Conservation (phyloP, 83 land plant species). For the Diphasiastrum complanatum region DNA sequence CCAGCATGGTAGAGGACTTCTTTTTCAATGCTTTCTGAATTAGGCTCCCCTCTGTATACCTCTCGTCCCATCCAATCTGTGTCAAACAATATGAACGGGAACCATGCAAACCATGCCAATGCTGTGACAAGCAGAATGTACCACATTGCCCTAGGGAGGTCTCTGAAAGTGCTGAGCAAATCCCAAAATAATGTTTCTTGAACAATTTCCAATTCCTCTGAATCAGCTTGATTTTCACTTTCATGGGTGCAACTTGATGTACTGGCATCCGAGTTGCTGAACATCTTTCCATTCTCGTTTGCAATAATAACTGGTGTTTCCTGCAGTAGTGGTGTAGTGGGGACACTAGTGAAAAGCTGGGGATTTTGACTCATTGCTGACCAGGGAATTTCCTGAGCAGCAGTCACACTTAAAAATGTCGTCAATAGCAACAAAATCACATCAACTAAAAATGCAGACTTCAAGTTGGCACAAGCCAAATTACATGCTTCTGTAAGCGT, state of each 20-base stretch:
- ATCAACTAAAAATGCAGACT: slow-evolving; percentile 76
- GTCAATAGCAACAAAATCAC: slow-evolving; percentile 47
- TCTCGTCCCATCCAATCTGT: slow-evolving; percentile 99
- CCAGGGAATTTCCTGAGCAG: slow-evolving; percentile 45
- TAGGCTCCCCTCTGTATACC: slow-evolving; percentile 72
- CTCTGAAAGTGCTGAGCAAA: slow-evolving; percentile 57
- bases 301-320: slow-evolving; percentile 36
- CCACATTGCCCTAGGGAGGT: slow-evolving; percentile 63
- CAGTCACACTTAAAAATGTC: slow-evolving; percentile 50
- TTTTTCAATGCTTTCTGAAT: slow-evolving; percentile 33
- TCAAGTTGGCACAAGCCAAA: slow-evolving; percentile 73
- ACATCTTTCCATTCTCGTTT: not conserved
- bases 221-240: too few species aligned
- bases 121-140: slow-evolving; percentile 62
- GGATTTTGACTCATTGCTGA: slow-evolving; percentile 16
- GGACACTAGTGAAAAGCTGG: not conserved
- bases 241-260: not conserved
- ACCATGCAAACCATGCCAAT: slow-evolving; percentile 92
- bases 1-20: slow-evolving; percentile 47
- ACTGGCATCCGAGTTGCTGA: not conserved
- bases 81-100: slow-evolving; percentile 84
- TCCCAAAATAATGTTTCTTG: slow-evolving; percentile 77
- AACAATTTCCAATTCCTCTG: too few species aligned
- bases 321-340: slow-evolving; percentile 21
- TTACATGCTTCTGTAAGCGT: slow-evolving; percentile 55